Conservation (phyloP, 1,284 basidiomycete genomes). For the Wallemia hederae region DNA sequence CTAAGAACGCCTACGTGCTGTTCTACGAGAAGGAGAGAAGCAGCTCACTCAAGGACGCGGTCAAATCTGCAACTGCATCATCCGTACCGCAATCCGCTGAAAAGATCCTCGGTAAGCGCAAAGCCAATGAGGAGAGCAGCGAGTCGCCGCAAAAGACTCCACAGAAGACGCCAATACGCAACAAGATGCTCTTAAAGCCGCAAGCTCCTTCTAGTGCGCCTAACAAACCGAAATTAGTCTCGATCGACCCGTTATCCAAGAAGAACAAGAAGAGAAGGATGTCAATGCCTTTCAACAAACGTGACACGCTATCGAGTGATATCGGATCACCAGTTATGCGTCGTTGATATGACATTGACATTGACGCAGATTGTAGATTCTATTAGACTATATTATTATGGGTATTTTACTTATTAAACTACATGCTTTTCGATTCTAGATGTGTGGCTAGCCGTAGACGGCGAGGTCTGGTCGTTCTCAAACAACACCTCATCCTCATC, state of each 20-base stretch:
- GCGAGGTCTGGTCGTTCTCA: neutral
- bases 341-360: neutral
- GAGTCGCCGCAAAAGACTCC: neutral
- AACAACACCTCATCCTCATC: neutral
- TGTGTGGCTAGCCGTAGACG: neutral
- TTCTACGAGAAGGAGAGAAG: conserved; percentile 65
- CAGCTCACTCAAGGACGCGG: conserved; percentile 31
- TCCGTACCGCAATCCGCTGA: neutral
- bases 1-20: conserved; percentile 68
- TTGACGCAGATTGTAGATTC: too few relatives aligned
- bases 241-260: neutral
- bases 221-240: neutral
- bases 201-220: neutral
- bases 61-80: conserved; percentile 11
- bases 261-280: neutral
- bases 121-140: neutral
- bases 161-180: neutral
- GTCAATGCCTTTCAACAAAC: neutral
- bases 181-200: neutral
- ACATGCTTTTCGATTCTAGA: neutral
- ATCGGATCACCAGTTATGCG: neutral
- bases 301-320: neutral
- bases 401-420: neutral
- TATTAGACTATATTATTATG: neutral
- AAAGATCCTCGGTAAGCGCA: neutral